Base-by-base conservation (phyloP, 768 basidiomycete genomes). In the Dentipellis sp. region DNA sequence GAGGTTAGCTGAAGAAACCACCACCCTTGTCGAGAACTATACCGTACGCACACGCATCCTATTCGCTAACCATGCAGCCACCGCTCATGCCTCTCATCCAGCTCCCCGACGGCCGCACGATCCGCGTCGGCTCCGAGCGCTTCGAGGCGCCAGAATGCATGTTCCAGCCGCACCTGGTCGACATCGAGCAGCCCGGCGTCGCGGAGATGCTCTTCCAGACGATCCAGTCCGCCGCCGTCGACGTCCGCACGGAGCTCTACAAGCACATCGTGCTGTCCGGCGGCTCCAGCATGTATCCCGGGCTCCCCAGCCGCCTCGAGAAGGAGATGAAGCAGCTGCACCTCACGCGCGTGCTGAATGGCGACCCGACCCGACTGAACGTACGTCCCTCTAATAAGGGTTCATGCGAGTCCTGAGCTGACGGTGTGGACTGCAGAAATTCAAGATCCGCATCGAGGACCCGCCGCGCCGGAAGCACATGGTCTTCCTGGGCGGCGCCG, bases 251-350 rank as follows among this genome's bases (percentile, higher is more conserved):
- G 0, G 95, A 98, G 62, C 77, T 99, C 3, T 99, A 97, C 80
- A 97, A 97, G 68, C 97, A 98, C 70, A 86, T 98, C 62, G 95
- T 99, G 11, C 84, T 99, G 23, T 97, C 93, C 4, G 97, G 97
- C 53, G 97, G 97, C 7, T 95, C 93, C 2, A 94, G 91, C 70
- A 98, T 98, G 95, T 98, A 98, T 68, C 95, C 97, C 34, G 97
- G 97, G 23, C 81, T 99, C 55, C 97, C 97, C 10, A 92, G 89
- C 68, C 84, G 97, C 48, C 78, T 99, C 46, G 97, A 98, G 74
- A 98, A 98, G 76, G 95, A 99, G 76, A 93, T 98, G 89, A 98
- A 98, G 72, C 97, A 98, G 70, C 77, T 98, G n/a, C 93, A 97
- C 70, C 79, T 99, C 58, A 89, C 90, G 1, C 78, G 84, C n/a